A percentile compares a stretch with the other conserved stretches of the same genome.
These are phyloP conservation scores for Alternaria consortialis DNA, from an alignment of 2,329 filamentous ascomycete species.

Conservation along the genomic window DNA sequence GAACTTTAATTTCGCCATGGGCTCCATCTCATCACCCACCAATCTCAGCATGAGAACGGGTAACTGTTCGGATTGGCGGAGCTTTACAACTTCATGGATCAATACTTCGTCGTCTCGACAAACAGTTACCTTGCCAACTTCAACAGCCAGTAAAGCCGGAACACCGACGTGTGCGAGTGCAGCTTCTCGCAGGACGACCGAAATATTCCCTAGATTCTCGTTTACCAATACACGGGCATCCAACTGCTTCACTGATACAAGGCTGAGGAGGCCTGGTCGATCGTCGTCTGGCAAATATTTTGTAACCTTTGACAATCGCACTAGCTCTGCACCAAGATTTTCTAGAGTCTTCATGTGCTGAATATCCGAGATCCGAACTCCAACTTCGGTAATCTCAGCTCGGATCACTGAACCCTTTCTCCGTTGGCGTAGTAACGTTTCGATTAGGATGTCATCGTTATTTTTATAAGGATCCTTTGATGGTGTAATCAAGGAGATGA, in stretches of 20 bases:
- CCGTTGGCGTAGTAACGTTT: constrained; percentile 86
- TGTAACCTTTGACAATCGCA: constrained; percentile 83
- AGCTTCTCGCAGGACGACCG: constrained; percentile 39
- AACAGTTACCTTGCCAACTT: constrained; percentile 70
- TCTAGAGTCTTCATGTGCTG: constrained; percentile 73
- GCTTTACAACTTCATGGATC: constrained; percentile 67
- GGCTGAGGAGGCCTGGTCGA: constrained; percentile 82
- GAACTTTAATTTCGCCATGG: constrained; percentile 85
- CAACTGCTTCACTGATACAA: constrained; percentile 72
- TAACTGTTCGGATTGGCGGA: constrained; percentile 52
- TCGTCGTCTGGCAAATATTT: constrained; percentile 98
- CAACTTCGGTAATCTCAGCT: constrained; percentile 70
- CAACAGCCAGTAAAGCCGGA: constrained; percentile 82
- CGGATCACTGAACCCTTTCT: constrained; percentile 85
- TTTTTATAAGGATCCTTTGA: constrained; percentile 89
- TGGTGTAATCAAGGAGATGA: constrained; percentile 87
- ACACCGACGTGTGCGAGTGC: constrained; percentile 73
- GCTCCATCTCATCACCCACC: constrained; percentile 93
- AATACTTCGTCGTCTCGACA: constrained; percentile 77
- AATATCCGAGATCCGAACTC: constrained; percentile 69
- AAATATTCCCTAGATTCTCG: constrained; percentile 71
- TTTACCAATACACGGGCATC: constrained; percentile 71
- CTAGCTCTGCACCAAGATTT: constrained; percentile 78
- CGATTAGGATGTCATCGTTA: constrained; percentile 93
- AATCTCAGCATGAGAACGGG: constrained; percentile 87